Conservation (phyloP, 2,329 filamentous ascomycete species). For the Cordyceps farinosa region DNA sequence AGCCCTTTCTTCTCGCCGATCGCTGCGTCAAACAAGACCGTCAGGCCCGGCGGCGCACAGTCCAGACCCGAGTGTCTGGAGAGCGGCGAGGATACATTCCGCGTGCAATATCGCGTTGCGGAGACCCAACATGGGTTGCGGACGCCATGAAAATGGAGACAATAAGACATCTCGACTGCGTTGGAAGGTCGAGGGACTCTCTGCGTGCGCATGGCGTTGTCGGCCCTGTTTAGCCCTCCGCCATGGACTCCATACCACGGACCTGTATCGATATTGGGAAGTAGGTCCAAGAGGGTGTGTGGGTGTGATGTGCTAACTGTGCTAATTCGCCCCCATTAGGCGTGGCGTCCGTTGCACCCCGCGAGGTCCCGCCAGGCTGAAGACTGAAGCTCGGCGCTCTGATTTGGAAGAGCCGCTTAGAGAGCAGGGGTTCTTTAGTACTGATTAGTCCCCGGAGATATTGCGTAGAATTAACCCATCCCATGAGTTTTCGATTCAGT, state of each 20-base stretch:
- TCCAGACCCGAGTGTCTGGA: conserved; percentile 3
- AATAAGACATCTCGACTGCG: too few species aligned
- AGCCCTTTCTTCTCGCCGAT: too few species aligned
- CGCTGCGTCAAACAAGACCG: background rate
- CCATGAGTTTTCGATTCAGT: background rate
- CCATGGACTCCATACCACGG: conserved; percentile 12
- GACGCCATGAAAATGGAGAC: background rate
- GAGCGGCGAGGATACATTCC: background rate
- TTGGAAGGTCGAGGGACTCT: background rate
- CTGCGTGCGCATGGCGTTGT: conserved; percentile 11
- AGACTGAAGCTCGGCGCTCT: background rate
- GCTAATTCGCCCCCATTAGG: conserved; percentile 7
- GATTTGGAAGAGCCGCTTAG: background rate
- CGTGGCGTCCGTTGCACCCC: conserved; percentile 4
- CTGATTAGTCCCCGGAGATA: background rate
- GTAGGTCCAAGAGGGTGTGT: background rate
- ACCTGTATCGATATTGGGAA: conserved; percentile 17
- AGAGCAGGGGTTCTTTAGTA: background rate
- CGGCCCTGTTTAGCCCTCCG: background rate
- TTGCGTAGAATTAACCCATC: background rate
- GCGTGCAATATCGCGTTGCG: background rate
- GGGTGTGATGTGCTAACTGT: background rate
- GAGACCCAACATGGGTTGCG: too few species aligned
- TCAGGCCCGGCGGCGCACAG: background rate
- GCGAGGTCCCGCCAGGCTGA: conserved; percentile 2